Evolutionary conservation across 2,329 filamentous ascomycete genomes (phyloP).

Genomic region (Diaporthe sp.): DNA sequence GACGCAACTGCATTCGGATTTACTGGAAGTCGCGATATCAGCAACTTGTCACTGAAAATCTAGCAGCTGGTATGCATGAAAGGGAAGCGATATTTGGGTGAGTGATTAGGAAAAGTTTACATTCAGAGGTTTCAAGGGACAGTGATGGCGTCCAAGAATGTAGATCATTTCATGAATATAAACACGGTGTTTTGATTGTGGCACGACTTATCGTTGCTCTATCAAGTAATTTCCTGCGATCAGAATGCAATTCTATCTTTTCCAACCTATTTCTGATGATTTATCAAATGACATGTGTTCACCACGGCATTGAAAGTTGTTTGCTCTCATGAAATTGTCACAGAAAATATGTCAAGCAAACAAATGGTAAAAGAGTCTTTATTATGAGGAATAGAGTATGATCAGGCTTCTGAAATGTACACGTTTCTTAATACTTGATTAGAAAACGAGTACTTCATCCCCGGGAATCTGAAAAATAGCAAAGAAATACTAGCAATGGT

Average conservation of each 20-base stretch:
- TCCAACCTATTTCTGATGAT: not conserved
- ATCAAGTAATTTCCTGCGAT: not conserved
- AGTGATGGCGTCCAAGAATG: not conserved
- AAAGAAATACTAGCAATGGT: not conserved
- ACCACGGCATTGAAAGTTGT: not conserved
- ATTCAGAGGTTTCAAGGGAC: not conserved
- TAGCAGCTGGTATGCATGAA: not conserved
- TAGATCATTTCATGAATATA: not conserved
- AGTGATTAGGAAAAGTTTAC: no score
- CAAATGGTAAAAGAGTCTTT: not conserved
- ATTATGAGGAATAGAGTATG: not conserved
- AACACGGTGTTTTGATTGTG: no score
- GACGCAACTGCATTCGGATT: not conserved
- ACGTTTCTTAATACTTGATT: not conserved
- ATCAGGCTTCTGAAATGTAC: not conserved
- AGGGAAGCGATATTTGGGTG: no score
- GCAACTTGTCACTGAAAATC: not conserved
- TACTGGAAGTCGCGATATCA: not conserved
- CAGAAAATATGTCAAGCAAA: not conserved
- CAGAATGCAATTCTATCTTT: no score
- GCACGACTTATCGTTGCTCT: no score
- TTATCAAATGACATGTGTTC: not conserved
- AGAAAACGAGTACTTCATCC: not conserved
- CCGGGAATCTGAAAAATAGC: not conserved
- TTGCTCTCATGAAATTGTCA: not conserved